Evolutionary conservation across 2,329 filamentous ascomycete genomes (phyloP).

Genomic region (Diaporthe destruens): DNA sequence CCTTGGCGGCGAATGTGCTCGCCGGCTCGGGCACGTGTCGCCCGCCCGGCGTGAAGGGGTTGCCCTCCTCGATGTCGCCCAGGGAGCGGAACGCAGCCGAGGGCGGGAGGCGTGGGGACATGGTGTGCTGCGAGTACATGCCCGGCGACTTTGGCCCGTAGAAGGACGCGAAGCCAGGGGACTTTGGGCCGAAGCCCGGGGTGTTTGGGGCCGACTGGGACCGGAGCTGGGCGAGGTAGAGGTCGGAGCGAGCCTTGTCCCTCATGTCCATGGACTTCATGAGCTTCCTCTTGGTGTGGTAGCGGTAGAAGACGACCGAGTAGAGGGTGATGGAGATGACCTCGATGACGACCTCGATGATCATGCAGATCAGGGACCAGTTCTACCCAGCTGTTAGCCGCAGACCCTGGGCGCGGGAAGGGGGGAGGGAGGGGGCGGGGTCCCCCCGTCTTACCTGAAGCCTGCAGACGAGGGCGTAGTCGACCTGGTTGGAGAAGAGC

Average conservation of each 20-base stretch:
- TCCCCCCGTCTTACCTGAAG: constrained; percentile 74
- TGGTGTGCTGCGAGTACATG: constrained; percentile 62
- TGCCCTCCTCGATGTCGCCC: constrained; percentile 53
- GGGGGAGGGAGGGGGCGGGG: too few relatives aligned
- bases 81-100: constrained; percentile 65
- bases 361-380: constrained; percentile 95
- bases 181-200: constrained; percentile 84
- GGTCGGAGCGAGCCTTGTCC: constrained; percentile 92
- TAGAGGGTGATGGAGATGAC: constrained; percentile 93
- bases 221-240: constrained; percentile 90
- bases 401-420: too few relatives aligned
- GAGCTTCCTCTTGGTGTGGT: constrained; percentile 95
- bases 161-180: constrained; percentile 59
- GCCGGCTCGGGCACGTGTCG: constrained; percentile 70
- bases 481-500: constrained; percentile 82
- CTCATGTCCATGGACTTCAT: constrained; percentile 97
- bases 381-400: constrained; percentile 69
- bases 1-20: constrained; percentile 68
- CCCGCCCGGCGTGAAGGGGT: constrained; percentile 66
- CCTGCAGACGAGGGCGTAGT: constrained; percentile 92
- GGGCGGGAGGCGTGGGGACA: constrained; percentile 71
- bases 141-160: constrained; percentile 51
- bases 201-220: constrained; percentile 95
- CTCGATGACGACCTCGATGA: constrained; percentile 96
- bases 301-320: constrained; percentile 94